Base-by-base conservation (phyloP, 2,329 filamentous ascomycete genomes). In the Colletotrichum cuscutae region DNA sequence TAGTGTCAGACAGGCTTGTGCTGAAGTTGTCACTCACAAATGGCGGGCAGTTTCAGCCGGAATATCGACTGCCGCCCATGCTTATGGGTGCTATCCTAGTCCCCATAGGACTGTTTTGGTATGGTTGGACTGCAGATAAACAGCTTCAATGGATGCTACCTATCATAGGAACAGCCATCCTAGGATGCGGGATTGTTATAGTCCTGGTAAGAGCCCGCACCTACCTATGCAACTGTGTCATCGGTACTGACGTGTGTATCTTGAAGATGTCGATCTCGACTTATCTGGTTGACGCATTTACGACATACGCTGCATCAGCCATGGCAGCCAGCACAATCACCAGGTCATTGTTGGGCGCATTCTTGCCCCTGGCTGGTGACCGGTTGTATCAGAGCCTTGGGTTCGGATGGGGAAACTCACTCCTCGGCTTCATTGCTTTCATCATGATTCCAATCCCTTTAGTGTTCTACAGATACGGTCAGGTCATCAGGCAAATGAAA, bases 271-370 rank as follows among this genome's bases (percentile, higher is more conserved):
- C 85, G 0, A 81, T 89, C 2, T 86, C 89, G 68, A 89, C 89
- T 5, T 94, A 94, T 75, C 85, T 93, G 4, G 87, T 93, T 37
- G 91, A 94, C 67, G 86, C 87, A 3, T 87, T 84, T 68, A 82
- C 82, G 22, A 73, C 83, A 52, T 86, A 86, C 68, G 72, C 75
- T 0, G 86, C 86, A n/a, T 84, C 81, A 0, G 85, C 86, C 0
- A 86, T 93, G 1, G 92, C 92, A 0, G 91, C 91, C 1, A 91
- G 86, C 74, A 89, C 90, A 0, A 86, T 93, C 1, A 79, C 92
- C 15, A 82, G 91, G 19, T 85, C 81, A 8, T 78, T 91, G 0
- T 66, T 58, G 22, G 74, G 65, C 15, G 72, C 74, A 1, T 49
- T 76, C 15, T 37, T 75, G 1, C 72, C 65, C 3, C 57, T 76